Base-by-base conservation (phyloP, 371 early-diverging fungal genomes). In the Mortierella sp. region DNA sequence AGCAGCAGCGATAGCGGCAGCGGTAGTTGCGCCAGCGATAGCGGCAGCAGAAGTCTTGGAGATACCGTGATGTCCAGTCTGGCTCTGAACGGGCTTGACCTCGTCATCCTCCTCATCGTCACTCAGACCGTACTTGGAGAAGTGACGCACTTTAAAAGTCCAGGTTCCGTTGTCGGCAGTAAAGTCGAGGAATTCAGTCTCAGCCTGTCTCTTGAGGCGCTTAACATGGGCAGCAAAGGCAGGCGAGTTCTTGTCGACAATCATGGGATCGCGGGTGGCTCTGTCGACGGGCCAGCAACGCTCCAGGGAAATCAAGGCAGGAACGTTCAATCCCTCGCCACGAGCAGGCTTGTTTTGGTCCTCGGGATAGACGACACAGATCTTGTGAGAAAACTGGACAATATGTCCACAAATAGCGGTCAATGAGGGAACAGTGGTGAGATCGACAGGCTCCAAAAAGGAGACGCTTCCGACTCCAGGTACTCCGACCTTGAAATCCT, bases 141-240 rank as follows among this genome's bases (percentile, higher is more conserved):
- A 99, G 81, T 96, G 96, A 73, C 96, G 91, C 13, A 98, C 98
- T 28, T 90, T 88, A 87, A 99, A 99, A 21, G 89, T 91, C 99
- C 99, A 99, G 0, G 89, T 90, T 34, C 98, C 98, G n/a, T 92
- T 92, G 2, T 87, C 82, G 16, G 89, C 81, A 50, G 93, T 90
- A 88, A 94, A 98, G 67, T 92, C 93, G 31, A 97, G 82, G 88
- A 97, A 97, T 67, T 92, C 88, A 5, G 96, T 96, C 50, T 94
- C 94, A 9, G 91, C 85, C 13, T 94, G 91, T 5, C 83, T 86
- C 75, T 92, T 91, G 59, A 98, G 89, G 37, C 92, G 93, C 57
- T 91, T 90, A 73, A 95, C 80, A 79, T 96, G 97, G 72, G 90
- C 88, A 69, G 93, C 88, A 83, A 93, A 92, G n/a, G 59, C 50